These are phyloP conservation scores for Sugiyamaella neomexicana DNA, from an alignment of 1,139 yeast genomes.

Conservation along the genomic window DNA sequence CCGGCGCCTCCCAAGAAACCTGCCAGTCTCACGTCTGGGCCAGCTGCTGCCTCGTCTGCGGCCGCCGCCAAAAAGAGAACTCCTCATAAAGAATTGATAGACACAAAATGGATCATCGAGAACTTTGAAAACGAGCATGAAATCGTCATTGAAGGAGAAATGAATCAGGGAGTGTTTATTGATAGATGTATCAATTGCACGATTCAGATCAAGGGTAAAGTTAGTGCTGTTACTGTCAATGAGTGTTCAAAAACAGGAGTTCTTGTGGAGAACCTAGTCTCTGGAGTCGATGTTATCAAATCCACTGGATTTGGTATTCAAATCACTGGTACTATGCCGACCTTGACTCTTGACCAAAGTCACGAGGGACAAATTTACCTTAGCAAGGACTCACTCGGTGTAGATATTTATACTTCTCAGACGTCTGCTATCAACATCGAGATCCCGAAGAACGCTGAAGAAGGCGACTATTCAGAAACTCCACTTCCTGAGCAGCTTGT, in stretches of 20 bases:
- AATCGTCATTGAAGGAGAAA: conserved; percentile 72
- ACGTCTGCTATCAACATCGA: conserved; percentile 83
- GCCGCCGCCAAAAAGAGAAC: conserved; percentile 53
- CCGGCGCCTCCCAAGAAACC: conserved; percentile 80
- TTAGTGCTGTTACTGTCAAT: conserved; percentile 81
- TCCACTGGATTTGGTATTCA: conserved; percentile 82
- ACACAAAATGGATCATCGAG: conserved; percentile 87
- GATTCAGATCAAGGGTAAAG: conserved; percentile 84
- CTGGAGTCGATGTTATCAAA: conserved; percentile 87
- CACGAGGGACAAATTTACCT: conserved; percentile 84
- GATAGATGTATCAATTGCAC: conserved; percentile 76
- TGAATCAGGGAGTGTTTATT: conserved; percentile 85
- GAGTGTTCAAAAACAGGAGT: conserved; percentile 72
- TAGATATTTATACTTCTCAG: conserved; percentile 79
- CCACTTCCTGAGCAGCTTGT: conserved; percentile 88
- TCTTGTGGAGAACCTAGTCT: conserved; percentile 78
- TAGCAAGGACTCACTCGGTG: conserved; percentile 63
- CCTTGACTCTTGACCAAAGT: conserved; percentile 82
- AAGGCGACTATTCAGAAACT: conserved; percentile 67
- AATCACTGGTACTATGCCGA: conserved; percentile 74
- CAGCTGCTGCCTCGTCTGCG: conserved; percentile 27
- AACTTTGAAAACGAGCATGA: conserved; percentile 64
- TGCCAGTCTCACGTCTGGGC: conserved; percentile 47
- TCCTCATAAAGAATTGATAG: conserved; percentile 75
- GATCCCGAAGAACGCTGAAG: conserved; percentile 60